Conservation (phyloP, 2,329 filamentous ascomycete species). For the Exophiala sp. region DNA sequence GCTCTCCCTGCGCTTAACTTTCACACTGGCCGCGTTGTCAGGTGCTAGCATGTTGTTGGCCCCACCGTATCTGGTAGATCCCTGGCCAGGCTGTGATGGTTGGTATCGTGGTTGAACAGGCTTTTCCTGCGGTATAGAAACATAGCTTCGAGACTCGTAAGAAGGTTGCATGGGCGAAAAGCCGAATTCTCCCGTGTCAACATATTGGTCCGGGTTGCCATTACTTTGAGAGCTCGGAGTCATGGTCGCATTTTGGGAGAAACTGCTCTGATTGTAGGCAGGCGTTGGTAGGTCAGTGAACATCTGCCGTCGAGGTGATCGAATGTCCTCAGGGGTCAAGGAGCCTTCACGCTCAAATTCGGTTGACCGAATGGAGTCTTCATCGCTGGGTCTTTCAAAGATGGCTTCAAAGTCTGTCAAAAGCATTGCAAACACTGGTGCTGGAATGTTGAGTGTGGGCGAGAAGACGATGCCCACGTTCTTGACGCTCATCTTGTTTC, state of each 20-base stretch:
- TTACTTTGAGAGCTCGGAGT: conserved; percentile 29
- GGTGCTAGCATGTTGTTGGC: conserved; percentile 42
- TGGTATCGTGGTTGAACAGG: conserved; percentile 22
- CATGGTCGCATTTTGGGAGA: conserved; percentile 33
- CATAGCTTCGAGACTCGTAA: conserved; percentile 28
- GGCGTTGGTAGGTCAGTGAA: conserved; percentile 65
- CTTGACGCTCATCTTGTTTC: conserved; percentile 97
- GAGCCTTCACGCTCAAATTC: conserved; percentile 35
- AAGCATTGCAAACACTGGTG: conserved; percentile 89
- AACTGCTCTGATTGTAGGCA: conserved; percentile 57
- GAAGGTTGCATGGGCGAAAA: conserved; percentile 42
- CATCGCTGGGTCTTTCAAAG: conserved; percentile 63
- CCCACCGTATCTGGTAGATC: conserved; percentile 31
- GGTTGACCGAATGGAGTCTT: conserved; percentile 6
- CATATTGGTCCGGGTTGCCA: conserved; percentile 44
- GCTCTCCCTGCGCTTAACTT: conserved; percentile 48
- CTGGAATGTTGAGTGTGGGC: conserved; percentile 92
- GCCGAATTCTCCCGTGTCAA: conserved; percentile 39
- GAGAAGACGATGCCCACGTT: conserved; percentile 99
- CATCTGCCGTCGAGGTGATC: conserved; percentile 63
- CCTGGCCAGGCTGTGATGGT: conserved; percentile 18
- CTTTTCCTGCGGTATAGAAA: conserved; percentile 30
- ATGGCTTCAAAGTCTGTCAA: conserved; percentile 85
- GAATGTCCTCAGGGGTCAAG: conserved; percentile 53
- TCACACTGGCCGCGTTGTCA: conserved; percentile 37